Conservation (phyloP, 2,329 filamentous ascomycete genomes). For the Zarea fungicola region DNA sequence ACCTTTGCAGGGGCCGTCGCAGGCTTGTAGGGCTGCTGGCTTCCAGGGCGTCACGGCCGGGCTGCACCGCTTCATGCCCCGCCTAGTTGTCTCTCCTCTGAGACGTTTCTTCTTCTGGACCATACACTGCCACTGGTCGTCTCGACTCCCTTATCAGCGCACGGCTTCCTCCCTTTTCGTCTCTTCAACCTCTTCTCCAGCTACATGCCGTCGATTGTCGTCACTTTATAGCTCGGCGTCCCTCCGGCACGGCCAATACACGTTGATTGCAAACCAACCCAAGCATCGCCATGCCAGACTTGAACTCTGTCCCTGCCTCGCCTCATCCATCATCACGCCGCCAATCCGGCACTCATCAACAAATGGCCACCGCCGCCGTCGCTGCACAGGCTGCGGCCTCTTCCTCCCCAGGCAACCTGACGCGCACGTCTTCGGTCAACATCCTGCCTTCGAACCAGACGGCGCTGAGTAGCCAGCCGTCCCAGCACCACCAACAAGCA, state of each 20-base stretch:
- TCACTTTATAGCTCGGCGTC: not conserved
- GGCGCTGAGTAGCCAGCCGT: constrained; percentile 39
- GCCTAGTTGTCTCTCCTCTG: not conserved
- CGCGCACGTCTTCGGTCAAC: constrained; percentile 43
- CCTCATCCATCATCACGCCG: constrained; percentile 41
- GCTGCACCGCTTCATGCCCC: not conserved
- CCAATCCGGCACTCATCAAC: constrained; percentile 34
- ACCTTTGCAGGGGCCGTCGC: too few species aligned
- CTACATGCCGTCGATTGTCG: not conserved
- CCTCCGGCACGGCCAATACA: not conserved
- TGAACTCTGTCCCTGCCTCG: constrained; percentile 51
- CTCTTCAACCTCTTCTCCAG: constrained; percentile 1
- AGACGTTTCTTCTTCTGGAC: not conserved
- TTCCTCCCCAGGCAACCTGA: constrained; percentile 11
- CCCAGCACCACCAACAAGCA: too few species aligned
- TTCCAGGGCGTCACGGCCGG: too few species aligned
- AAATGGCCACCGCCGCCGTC: constrained; percentile 36
- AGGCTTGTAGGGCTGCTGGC: too few species aligned
- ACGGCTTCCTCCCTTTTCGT: not conserved
- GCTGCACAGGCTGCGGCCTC: constrained; percentile 15
- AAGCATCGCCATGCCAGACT: constrained; percentile 41
- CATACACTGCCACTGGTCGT: not conserved
- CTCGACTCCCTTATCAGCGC: not conserved
- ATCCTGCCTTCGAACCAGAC: constrained; percentile 54
- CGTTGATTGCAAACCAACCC: not conserved